Evolutionary conservation across 805 yeast species (phyloP).

Genomic region (Isabelozyma heimii): DNA sequence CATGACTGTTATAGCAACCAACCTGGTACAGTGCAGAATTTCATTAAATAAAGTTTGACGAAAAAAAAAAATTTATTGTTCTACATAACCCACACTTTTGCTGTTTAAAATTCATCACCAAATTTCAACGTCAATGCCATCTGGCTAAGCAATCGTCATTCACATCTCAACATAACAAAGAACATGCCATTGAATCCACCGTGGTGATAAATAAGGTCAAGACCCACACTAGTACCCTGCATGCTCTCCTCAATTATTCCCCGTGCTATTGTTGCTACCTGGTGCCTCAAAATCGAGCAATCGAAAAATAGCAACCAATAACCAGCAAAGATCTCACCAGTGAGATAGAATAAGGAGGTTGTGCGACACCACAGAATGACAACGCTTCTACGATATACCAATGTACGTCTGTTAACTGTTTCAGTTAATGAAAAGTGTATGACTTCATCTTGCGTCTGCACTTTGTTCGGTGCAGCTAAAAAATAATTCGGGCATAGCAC

Average conservation of each 20-base stretch:
- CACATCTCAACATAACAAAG: too few species aligned
- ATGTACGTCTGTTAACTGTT: neutral
- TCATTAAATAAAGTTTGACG: neutral
- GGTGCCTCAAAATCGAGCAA: neutral
- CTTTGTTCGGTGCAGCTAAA: neutral
- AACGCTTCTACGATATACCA: neutral
- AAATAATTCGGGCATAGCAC: neutral
- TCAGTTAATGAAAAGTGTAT: neutral
- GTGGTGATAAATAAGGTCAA: too few species aligned
- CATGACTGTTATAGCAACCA: slow-evolving; percentile 4
- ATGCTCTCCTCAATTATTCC: too few species aligned
- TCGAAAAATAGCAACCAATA: neutral
- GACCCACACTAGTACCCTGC: too few species aligned
- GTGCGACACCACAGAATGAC: too few species aligned
- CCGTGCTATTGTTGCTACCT: neutral
- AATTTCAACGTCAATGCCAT: too few species aligned
- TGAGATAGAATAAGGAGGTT: too few species aligned
- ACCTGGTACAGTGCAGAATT: neutral
- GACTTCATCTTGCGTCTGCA: neutral
- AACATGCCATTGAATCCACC: too few species aligned
- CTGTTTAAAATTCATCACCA: too few species aligned
- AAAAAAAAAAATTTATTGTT: neutral
- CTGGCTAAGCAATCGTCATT: too few species aligned
- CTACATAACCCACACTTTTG: too few species aligned
- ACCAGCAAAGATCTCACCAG: too few species aligned